Base-by-base conservation (phyloP, 2,329 filamentous ascomycete species). In the Colletotrichum chlorophyti region DNA sequence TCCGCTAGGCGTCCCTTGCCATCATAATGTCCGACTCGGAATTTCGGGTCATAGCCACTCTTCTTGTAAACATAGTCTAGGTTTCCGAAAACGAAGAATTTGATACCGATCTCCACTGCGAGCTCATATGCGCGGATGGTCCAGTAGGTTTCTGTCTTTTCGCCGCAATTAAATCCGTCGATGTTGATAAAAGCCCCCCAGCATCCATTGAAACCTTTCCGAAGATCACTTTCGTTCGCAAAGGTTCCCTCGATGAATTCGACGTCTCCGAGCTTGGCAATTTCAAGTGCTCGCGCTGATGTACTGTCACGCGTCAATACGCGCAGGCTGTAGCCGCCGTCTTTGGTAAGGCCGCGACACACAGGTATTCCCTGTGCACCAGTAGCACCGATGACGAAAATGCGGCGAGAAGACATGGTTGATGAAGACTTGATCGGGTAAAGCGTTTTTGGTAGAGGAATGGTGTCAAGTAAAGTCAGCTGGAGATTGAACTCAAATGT, bases 141-240 rank as follows among this genome's bases (percentile, higher is more conserved):
- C 78, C 75, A 84, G 64, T 73, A 83, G 2, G 75, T 76, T 65
- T 84, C 80, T 0, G 72, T 72, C 64, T 83, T 83, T 66, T 83
- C 80, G 29, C 81, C 82, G 21, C 70, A 70, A 58, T 80, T 82
- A 66, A 83, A 83, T 12, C 80, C 79, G 61, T 84, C 81, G 37
- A 82, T 78, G 64, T 84, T 84, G 43, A 84, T 70, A 61, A 80
- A 84, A 4, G 80, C 80, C n/a, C 76, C 77, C 62, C 76, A 74
- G 42, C 76, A 77, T 5, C 75, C 78, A 9, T 65, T 63, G 63
- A 82, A 79, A 0, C 76, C 78, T 1, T 68, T 66, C 14, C 77
- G 76, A 0, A 83, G 75, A 55, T 72, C 67, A 0, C 62, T 57
- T 63, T 83, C 80, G 34, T 72, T 75, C 17, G 77, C 76, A 57